Evolutionary conservation across 2,329 filamentous ascomycete species (phyloP), one percentile per base, ranked within the genome.

Genomic region (Shiraia sp.): DNA sequence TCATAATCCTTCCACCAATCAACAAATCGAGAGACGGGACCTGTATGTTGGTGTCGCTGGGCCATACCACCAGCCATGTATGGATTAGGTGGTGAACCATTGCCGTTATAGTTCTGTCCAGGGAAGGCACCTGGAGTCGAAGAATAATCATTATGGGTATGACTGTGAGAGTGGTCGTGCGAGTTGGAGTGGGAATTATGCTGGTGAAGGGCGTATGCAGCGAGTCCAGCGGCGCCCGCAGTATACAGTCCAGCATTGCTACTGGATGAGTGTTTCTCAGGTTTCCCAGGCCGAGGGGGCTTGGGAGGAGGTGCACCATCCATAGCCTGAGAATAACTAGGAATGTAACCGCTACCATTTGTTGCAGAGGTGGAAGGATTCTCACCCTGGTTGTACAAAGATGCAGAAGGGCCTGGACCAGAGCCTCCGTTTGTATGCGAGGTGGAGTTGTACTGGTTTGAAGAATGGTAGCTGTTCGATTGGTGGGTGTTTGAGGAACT

Each of bases 1-100:
- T 85, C 81, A 1, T 81, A 75, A 47, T 80, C 82, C 58, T 75
- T 81, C 79, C 78, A 84, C 72, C 77, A 85, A 55, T 80, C 79
- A 27, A 81, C 72, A 22, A 83, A 72, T 35, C 72, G 76, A 26
- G 72, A 72, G 1, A 85, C 70, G 0, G 82, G 78, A 0, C 81
- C 81, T 31, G 73, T 73, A 42, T 79, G 79, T 37, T 76, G 76
- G 51, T 80, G 79, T 32, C 45, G 54, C 42, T 76, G 73, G 23
- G 73, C 73, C 59, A 79, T 71, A 9, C 65, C 63, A 14, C 65
- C 65, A 16, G 57, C 47, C 46, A 51, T 53, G 31, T 59, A 64
- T 7, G 53, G 38, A 24, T 41, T 48, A 9, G 56, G 48, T 5
- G 56, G 61, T 6, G 55, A 47, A 10, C 40, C 38, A 13, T 38